A percentile compares a stretch with the other conserved stretches of the same genome.
phyloP scores from a whole-genome alignment of 140 eudicot species.

The Anethum foeniculum region DNA sequence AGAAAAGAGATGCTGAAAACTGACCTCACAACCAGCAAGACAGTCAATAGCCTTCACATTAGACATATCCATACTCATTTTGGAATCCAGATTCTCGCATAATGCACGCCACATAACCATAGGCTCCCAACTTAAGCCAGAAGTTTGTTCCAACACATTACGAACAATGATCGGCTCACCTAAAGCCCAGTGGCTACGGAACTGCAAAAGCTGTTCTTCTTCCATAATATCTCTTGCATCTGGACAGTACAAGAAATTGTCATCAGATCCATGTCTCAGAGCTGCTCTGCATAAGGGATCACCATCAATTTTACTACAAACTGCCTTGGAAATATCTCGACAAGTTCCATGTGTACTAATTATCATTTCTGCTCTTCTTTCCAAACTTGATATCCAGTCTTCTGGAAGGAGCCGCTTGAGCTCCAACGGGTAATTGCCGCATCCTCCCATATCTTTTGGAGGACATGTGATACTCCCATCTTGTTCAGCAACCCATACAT shows the following conservation, averaged over 20 bases:
- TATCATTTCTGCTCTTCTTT: conserved; percentile 37
- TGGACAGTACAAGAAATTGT: conserved; percentile 60
- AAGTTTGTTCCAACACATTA: conserved; percentile 23
- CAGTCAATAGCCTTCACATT: conserved; percentile 84
- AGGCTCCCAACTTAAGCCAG: conserved; percentile 96
- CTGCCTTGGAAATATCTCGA: conserved; percentile 9
- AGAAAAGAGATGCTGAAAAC: conserved; percentile 17
- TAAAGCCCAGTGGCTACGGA: conserved; percentile 69
- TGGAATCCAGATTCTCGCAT: conserved; percentile 46
- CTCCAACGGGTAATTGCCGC: conserved; percentile 45
- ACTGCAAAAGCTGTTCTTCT: conserved; percentile 35
- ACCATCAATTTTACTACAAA: conserved; percentile 14
- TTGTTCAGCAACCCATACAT: conserved; percentile 36
- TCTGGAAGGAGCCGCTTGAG: conserved; percentile 56
- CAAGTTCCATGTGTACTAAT: conserved; percentile 14
- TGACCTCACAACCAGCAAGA: conserved; percentile 83
- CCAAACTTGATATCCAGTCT: conserved; percentile 50
- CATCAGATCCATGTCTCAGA: conserved; percentile 38
- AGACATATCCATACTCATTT: conserved; percentile 45
- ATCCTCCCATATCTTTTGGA: conserved; percentile 75
- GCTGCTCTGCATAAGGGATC: conserved; percentile 38
- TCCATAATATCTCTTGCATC: conserved; percentile 29
- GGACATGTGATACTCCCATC: conserved; percentile 59
- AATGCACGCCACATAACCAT: conserved; percentile 94
- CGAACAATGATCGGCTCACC: conserved; percentile 84